A percentile compares a stretch with the other conserved stretches of the same genome.
Conservation (phyloP, 2,329 filamentous ascomycete genomes). For the Macrophomina pseudophaseolina region DNA sequence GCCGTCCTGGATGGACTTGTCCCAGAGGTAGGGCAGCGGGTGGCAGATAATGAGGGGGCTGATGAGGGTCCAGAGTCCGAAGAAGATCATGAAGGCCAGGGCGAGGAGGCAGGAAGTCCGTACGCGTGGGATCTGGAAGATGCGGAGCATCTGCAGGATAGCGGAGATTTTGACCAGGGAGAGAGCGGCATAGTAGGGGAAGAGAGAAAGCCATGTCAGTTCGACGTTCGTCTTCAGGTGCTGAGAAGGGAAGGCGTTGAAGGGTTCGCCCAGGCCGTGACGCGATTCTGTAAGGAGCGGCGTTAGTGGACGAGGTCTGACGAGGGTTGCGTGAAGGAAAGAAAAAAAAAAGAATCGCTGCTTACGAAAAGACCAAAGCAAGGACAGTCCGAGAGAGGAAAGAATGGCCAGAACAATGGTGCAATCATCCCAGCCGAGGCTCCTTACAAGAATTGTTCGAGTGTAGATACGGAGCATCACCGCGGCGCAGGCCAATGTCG, state of each 20-base stretch:
- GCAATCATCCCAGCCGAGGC: conserved; percentile 23
- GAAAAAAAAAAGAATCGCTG: neutral
- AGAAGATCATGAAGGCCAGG: conserved; percentile 16
- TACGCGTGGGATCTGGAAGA: conserved; percentile 20
- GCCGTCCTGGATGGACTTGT: conserved; percentile 4
- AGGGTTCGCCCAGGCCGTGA: conserved; percentile 15
- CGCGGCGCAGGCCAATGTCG: conserved; percentile 8
- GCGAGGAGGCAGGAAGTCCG: conserved; percentile 4
- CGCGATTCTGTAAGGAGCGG: neutral
- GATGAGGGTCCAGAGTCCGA: conserved; percentile 9
- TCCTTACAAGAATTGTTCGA: conserved; percentile 11
- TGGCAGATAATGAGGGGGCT: conserved; percentile 23
- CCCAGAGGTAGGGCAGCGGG: conserved; percentile 9
- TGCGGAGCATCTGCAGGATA: conserved; percentile 25
- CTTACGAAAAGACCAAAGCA: conserved; percentile 16
- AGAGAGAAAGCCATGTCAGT: conserved; percentile 11
- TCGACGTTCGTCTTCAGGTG: neutral
- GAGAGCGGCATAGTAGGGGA: conserved; percentile 25
- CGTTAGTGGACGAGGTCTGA: neutral
- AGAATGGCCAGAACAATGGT: conserved; percentile 15
- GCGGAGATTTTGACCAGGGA: conserved; percentile 27
- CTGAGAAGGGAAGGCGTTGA: neutral
- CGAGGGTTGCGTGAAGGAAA: neutral
- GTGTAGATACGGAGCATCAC: conserved; percentile 19
- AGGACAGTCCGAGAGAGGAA: neutral